Evolutionary conservation across 805 yeast genomes (phyloP).

Genomic region (Cyberlindnera saturnus): DNA sequence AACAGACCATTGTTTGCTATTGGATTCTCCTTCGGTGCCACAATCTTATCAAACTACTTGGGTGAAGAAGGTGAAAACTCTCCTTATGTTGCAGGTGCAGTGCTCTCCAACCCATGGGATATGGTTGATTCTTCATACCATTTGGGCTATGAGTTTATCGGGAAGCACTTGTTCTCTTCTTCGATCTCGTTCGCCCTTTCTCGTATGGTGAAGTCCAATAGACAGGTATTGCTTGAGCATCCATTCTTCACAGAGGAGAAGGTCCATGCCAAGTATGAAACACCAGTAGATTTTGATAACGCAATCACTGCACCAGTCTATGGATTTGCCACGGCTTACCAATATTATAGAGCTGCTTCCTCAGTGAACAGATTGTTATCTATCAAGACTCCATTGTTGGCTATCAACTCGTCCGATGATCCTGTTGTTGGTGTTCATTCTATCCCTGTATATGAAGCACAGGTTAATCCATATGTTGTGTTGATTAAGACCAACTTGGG

Average conservation of each 20-base stretch:
- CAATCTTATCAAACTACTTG: conserved; percentile 57
- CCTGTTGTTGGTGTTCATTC: conserved; percentile 51
- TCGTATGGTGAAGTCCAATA: conserved; percentile 40
- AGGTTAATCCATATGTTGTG: conserved; percentile 51
- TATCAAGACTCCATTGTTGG: conserved; percentile 55
- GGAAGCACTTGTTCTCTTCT: conserved; percentile 36
- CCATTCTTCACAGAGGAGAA: conserved; percentile 29
- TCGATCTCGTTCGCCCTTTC: conserved; percentile 35
- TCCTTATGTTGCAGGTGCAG: conserved; percentile 50
- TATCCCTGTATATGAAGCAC: conserved; percentile 45
- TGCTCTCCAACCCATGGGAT: conserved; percentile 72
- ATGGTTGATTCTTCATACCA: conserved; percentile 47
- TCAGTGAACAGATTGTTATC: conserved; percentile 50
- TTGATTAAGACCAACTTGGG: conserved; percentile 58
- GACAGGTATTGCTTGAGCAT: conserved; percentile 27
- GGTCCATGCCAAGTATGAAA: conserved; percentile 31
- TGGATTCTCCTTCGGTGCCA: conserved; percentile 72
- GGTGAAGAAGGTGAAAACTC: conserved; percentile 58
- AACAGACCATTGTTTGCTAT: conserved; percentile 56
- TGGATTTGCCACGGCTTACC: conserved; percentile 56
- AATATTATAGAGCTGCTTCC: conserved; percentile 61
- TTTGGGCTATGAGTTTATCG: conserved; percentile 32
- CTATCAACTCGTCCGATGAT: conserved; percentile 61
- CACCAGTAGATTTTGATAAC: conserved; percentile 54
- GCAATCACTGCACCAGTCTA: conserved; percentile 53